phyloP scores from a whole-genome alignment of 441 rosid species.

The Bocquillonia castaneifolia region DNA sequence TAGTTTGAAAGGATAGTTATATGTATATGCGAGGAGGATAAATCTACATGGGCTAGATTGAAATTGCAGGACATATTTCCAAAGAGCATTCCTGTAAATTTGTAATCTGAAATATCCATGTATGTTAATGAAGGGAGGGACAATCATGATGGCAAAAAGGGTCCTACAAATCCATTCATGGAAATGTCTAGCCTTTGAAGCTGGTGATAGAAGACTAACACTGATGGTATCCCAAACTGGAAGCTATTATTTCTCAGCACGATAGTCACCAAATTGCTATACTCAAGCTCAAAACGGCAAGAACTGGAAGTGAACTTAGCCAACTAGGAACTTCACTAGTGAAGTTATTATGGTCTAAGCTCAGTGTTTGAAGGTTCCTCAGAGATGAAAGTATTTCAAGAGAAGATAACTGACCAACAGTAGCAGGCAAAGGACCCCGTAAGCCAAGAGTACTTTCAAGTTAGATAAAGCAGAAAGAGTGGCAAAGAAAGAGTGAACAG shows the following conservation, averaged over 20 bases:
- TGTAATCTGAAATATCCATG: constrained; percentile 47
- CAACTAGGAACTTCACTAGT: constrained; percentile 42
- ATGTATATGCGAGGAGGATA: too few species aligned
- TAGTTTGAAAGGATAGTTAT: too few species aligned
- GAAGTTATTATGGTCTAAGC: constrained; percentile 46
- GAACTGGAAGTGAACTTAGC: constrained; percentile 33
- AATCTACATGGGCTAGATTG: constrained; percentile 37
- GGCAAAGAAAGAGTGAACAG: too few species aligned
- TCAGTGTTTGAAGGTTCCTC: constrained; percentile 42
- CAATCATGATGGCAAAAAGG: constrained; percentile 39
- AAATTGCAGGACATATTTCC: constrained; percentile 48
- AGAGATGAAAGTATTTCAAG: constrained; percentile 53
- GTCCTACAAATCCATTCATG: constrained; percentile 49
- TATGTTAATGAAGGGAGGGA: constrained; percentile 44
- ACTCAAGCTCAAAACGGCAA: constrained; percentile 51
- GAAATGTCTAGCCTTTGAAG: constrained; percentile 58
- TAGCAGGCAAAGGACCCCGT: constrained; percentile 43
- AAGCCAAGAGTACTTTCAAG: constrained; percentile 52
- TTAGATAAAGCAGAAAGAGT: too few species aligned
- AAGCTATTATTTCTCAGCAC: constrained; percentile 49
- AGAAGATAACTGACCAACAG: constrained; percentile 37
- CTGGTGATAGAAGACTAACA: constrained; percentile 33
- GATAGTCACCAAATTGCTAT: constrained; percentile 32
- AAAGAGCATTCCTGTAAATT: constrained; percentile 43
- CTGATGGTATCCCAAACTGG: constrained; percentile 36